These are phyloP conservation scores for Yarrowia osloensis DNA, from an alignment of 805 yeast genomes.

Conservation along the genomic window DNA sequence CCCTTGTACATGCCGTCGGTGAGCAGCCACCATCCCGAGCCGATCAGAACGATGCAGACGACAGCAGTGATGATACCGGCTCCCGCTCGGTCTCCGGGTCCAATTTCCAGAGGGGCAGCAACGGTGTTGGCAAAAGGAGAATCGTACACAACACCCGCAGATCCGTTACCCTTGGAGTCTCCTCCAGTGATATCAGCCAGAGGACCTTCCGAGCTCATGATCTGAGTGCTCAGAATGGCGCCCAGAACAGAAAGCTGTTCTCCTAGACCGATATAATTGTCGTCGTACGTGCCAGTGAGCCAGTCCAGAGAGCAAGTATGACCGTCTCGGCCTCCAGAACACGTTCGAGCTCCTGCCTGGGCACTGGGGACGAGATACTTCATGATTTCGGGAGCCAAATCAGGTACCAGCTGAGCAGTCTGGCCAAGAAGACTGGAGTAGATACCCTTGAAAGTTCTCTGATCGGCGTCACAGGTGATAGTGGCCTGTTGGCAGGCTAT, in stretches of 20 bases:
- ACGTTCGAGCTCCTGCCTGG: slow-evolving; percentile 70
- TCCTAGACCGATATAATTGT: slow-evolving; percentile 66
- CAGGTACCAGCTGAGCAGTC: slow-evolving; percentile 56
- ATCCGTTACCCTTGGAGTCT: slow-evolving; percentile 62
- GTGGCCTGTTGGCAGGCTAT: slow-evolving; percentile 64
- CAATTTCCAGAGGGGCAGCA: slow-evolving; percentile 30
- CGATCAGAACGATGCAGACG: slow-evolving; percentile 32
- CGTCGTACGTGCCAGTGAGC: slow-evolving; percentile 64
- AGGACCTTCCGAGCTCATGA: slow-evolving; percentile 51
- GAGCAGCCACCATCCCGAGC: slow-evolving; percentile 35
- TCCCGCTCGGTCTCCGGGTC: slow-evolving; percentile 36
- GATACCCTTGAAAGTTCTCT: slow-evolving; percentile 72
- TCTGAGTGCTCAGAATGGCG: slow-evolving; percentile 51
- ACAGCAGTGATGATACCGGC: slow-evolving; percentile 38
- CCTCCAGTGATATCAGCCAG: slow-evolving; percentile 67
- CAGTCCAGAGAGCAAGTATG: slow-evolving; percentile 82
- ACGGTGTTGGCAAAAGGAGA: neutral
- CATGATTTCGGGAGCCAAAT: slow-evolving; percentile 47
- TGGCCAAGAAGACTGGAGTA: slow-evolving; percentile 65
- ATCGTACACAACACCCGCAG: slow-evolving; percentile 54
- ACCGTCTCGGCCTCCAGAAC: slow-evolving; percentile 79
- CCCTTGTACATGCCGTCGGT: slow-evolving; percentile 1
- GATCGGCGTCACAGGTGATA: slow-evolving; percentile 64
- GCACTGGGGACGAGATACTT: slow-evolving; percentile 55
- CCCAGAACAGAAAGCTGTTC: slow-evolving; percentile 83